phyloP scores from a whole-genome alignment of 1,284 basidiomycete genomes.

The Singerocomus rubriflavus region DNA sequence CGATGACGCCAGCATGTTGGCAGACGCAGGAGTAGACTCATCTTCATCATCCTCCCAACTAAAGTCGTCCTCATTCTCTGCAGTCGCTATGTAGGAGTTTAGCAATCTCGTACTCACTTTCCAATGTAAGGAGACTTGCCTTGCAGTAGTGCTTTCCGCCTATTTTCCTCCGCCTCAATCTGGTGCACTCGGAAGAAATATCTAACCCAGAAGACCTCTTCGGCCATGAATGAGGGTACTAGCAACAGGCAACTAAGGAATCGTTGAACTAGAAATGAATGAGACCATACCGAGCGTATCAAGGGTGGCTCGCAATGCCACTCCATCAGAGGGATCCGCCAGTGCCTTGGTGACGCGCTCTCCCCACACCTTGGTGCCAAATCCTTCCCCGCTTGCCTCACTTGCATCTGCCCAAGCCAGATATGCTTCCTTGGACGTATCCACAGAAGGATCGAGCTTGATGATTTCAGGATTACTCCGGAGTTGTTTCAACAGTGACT shows the following conservation, averaged over 20 bases:
- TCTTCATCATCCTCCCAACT: constrained; percentile 80
- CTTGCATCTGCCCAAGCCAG: constrained; percentile 52
- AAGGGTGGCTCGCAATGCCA: constrained; percentile 54
- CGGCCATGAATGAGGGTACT: constrained; percentile 73
- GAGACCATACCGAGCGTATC: constrained; percentile 57
- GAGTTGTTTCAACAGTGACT: constrained; percentile 72
- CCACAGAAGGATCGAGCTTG: constrained; percentile 70
- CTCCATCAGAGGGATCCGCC: constrained; percentile 51
- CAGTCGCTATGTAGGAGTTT: constrained; percentile 39
- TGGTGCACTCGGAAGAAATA: constrained; percentile 91
- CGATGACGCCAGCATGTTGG: constrained; percentile 18
- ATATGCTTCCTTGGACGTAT: constrained; percentile 58
- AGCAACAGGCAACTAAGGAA: constrained; percentile 4
- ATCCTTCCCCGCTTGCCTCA: constrained; percentile 50
- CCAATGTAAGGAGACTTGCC: constrained; percentile 42
- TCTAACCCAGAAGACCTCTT: constrained; percentile 82
- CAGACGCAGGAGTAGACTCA: constrained; percentile 33
- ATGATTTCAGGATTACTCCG: constrained; percentile 75
- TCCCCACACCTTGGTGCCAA: constrained; percentile 59
- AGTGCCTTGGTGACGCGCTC: constrained; percentile 50
- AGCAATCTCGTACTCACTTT: constrained; percentile 2
- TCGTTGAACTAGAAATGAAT: constrained; percentile 1
- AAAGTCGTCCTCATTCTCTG: constrained; percentile 71
- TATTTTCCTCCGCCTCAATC: constrained; percentile 80
- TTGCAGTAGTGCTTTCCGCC: constrained; percentile 77